Evolutionary conservation across 106 monocot species (phyloP).

Genomic region (Phalaenopsis aphrodite): DNA sequence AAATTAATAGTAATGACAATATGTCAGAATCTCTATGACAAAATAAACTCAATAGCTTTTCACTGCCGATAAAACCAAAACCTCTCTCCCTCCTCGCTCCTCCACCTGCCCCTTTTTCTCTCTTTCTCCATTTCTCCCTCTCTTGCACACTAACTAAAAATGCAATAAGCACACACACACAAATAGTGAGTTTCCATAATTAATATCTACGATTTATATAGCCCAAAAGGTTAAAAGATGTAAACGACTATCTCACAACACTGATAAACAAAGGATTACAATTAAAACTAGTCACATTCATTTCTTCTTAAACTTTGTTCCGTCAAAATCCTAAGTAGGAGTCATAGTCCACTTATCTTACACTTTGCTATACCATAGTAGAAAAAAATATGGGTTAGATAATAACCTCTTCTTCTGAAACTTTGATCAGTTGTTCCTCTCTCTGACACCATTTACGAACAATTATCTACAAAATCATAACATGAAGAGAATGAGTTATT

Average conservation of each 20-base stretch:
- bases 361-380: no score
- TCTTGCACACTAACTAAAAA: no score
- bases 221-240: neutral
- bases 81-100: no score
- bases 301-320: neutral
- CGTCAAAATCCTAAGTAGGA: neutral
- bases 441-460: conserved; percentile 71
- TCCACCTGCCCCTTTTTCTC: no score
- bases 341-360: no score
- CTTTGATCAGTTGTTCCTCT: conserved; percentile 60
- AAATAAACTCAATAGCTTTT: no score
- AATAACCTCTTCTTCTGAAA: conserved; percentile 83
- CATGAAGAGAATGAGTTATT: neutral
- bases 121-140: no score
- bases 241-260: neutral
- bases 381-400: neutral
- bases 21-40: no score
- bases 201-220: neutral
- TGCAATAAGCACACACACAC: no score
- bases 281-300: neutral
- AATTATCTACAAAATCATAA: conserved; percentile 36
- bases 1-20: no score
- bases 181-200: no score
- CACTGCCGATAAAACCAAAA: no score
- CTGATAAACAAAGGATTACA: neutral